phyloP scores from a whole-genome alignment of 306 rosid genomes.

The Trifolium subterraneum region DNA sequence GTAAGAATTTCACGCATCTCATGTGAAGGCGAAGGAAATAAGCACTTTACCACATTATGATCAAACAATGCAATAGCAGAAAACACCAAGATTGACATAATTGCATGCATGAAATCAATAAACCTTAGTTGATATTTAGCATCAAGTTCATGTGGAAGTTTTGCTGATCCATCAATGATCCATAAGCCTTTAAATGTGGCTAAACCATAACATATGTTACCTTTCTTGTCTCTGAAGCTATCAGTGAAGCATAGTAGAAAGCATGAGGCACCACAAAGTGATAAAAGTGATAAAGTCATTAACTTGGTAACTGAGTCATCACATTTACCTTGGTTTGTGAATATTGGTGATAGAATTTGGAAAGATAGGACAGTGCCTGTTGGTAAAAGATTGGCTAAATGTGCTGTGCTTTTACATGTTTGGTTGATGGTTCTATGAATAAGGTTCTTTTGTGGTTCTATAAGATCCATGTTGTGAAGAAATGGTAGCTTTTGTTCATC shows the following conservation, averaged over 20 bases:
- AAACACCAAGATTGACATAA: slow-evolving; percentile 65
- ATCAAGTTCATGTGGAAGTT: slow-evolving; percentile 42
- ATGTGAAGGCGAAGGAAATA: slow-evolving; percentile 59
- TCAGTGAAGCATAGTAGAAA: slow-evolving; percentile 69
- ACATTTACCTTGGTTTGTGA: slow-evolving; percentile 72
- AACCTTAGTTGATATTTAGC: slow-evolving; percentile 49
- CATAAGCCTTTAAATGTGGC: slow-evolving; percentile 67
- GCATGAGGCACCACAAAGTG: slow-evolving; percentile 59
- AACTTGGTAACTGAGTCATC: slow-evolving; percentile 49
- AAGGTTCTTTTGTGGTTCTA: slow-evolving; percentile 45
- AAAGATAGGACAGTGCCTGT: slow-evolving; percentile 80
- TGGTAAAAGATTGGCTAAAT: slow-evolving; percentile 79
- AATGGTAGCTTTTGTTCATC: slow-evolving; percentile 54
- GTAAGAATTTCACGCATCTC: slow-evolving; percentile 54
- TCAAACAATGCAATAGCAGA: slow-evolving; percentile 68
- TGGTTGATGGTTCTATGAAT: slow-evolving; percentile 70
- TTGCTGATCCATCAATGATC: slow-evolving; percentile 66
- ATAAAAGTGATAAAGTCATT: slow-evolving; percentile 53
- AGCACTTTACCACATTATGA: slow-evolving; percentile 62
- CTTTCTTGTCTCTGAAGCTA: slow-evolving; percentile 65
- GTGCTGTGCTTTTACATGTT: slow-evolving; percentile 76
- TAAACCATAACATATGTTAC: slow-evolving; percentile 68
- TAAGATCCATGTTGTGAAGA: slow-evolving; percentile 39
- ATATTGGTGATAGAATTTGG: slow-evolving; percentile 75
- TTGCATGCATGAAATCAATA: slow-evolving; percentile 64